Evolutionary conservation across 306 rosid species (phyloP).

Genomic region (Elaeagnus macrophylla): DNA sequence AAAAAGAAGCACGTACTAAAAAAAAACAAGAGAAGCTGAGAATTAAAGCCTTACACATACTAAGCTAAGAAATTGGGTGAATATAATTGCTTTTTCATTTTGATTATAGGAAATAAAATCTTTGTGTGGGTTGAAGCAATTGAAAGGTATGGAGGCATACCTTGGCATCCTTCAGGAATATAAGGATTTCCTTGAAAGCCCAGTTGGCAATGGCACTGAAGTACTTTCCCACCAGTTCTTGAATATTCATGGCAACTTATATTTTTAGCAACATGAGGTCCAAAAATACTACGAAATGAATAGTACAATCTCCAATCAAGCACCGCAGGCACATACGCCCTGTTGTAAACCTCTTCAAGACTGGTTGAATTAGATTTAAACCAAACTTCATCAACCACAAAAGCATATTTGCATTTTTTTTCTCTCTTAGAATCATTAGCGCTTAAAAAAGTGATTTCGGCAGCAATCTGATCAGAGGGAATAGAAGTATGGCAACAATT

Average conservation of each 20-base stretch:
- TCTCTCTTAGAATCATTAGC: too few species aligned
- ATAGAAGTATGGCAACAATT: constrained; percentile 10
- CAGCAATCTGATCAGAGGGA: not conserved
- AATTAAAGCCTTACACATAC: too few species aligned
- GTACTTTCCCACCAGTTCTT: not conserved
- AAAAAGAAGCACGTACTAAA: too few species aligned
- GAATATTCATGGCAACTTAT: not conserved
- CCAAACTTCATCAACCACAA: constrained; percentile 2
- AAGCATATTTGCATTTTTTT: not conserved
- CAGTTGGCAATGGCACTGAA: not conserved
- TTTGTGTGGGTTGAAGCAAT: too few species aligned
- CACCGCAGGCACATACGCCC: not conserved
- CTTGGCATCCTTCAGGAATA: constrained; percentile 2
- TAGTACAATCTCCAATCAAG: not conserved
- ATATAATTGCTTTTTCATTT: not conserved
- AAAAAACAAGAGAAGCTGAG: too few species aligned
- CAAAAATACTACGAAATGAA: too few species aligned
- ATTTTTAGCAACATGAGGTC: not conserved
- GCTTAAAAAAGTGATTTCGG: not conserved
- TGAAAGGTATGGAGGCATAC: not conserved
- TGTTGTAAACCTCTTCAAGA: not conserved
- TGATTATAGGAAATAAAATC: not conserved
- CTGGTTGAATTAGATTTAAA: not conserved
- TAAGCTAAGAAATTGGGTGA: not conserved
- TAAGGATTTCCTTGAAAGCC: constrained; percentile 13